Evolutionary conservation across 2,329 filamentous ascomycete species (phyloP), one percentile per base, ranked within the genome.

Genomic region (Trichoderma breve): DNA sequence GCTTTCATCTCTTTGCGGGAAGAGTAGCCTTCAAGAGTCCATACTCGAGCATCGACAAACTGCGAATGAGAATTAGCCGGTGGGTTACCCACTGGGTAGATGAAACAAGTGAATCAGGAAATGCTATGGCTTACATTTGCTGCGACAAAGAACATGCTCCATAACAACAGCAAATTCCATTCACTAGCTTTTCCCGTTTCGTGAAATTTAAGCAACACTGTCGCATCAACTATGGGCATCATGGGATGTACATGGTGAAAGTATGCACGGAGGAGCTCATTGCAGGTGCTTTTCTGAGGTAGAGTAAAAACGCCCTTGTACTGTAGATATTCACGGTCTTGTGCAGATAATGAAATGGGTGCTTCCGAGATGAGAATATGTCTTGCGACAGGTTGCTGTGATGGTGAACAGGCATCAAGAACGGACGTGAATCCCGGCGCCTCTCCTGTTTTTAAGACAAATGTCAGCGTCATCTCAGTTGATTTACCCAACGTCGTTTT

Each of bases 61-160:
- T 62, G 30, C 6, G 9, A 47, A 51, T 4, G 5, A 64, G 24
- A 18, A 3, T 65, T 34, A 65, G 28, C 32, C 1, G 14, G 15
- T 4, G 26, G 8, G 14, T 6, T 9, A 7, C 6, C 5, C 3
- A 24, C 3, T 43, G 36, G 2, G 6, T 51, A 15, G 18, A 14
- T 28, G 21, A 6, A 43, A 2, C 12, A 64, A 12, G 2, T 51
- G 6, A 34, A 4, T 11, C 8, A 24, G 24, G 1, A 34, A 34
- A 24, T 2, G 12, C 0, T 4, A 51, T 51, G 1, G 4, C 67
- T 30, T 32, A 70, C 67, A 34, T 70, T 70, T 15, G 57, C 57
- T 21, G 67, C 53, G 9, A 51, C 67, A 39, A 63, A 63, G 36
- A 70, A 70, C 67, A 70, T 70, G n/a, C 67, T 70, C 67, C 67